These are phyloP conservation scores for Bruguiera sexangula DNA, from an alignment of 345 rosid species.

Conservation along the genomic window DNA sequence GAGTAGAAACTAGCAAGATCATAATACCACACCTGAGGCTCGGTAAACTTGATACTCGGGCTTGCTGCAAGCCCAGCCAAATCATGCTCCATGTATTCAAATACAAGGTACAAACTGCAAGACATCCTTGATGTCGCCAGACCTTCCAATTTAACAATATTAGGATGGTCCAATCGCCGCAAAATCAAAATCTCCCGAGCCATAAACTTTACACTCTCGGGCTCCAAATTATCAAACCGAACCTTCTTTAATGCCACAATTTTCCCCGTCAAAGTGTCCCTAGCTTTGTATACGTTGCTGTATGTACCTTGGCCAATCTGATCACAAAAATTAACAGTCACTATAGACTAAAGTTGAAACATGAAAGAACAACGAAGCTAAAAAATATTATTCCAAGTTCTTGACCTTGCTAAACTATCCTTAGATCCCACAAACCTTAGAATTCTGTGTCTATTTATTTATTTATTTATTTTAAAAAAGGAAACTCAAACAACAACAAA, in stretches of 20 bases:
- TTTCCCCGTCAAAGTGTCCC: slow-evolving; percentile 32
- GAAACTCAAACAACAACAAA: background rate
- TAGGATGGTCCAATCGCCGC: slow-evolving; percentile 33
- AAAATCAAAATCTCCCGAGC: slow-evolving; percentile 33
- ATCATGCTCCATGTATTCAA: slow-evolving; percentile 37
- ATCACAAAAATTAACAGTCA: background rate
- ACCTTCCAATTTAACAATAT: slow-evolving; percentile 33
- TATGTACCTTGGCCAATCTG: slow-evolving; percentile 37
- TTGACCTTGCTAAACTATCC: background rate
- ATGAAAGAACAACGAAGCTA: background rate
- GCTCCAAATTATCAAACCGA: slow-evolving; percentile 33
- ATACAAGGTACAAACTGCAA: slow-evolving; percentile 32
- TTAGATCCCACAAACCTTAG: too few relatives aligned
- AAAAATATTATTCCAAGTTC: background rate
- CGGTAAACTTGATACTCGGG: slow-evolving; percentile 27
- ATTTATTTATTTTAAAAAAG: too few relatives aligned
- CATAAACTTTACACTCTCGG: slow-evolving; percentile 33
- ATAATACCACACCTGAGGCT: slow-evolving; percentile 25
- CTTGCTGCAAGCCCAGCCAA: slow-evolving; percentile 33
- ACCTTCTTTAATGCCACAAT: slow-evolving; percentile 36
- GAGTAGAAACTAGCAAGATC: background rate
- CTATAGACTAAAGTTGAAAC: background rate
- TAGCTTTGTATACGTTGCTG: slow-evolving; percentile 35
- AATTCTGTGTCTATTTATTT: background rate
- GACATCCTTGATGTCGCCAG: slow-evolving; percentile 34